Conservation (phyloP, 164 flowering plant species). For the Vitis rupestris region DNA sequence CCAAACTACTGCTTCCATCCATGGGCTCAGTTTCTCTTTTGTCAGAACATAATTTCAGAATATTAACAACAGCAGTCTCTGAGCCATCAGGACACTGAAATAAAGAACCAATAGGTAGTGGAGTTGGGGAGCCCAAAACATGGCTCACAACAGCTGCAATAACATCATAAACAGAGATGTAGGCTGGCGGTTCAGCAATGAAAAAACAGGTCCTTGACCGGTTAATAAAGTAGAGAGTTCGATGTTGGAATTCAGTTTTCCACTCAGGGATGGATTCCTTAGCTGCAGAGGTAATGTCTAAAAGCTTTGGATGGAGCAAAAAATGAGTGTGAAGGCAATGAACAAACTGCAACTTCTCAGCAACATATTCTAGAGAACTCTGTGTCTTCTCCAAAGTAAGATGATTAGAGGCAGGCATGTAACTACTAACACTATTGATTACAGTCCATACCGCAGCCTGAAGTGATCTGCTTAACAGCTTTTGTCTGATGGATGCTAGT, state of each 20-base stretch:
- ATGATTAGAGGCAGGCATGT: slow-evolving; percentile 25
- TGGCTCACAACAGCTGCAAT: slow-evolving; percentile 72
- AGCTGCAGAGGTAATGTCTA: slow-evolving; percentile 62
- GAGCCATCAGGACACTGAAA: slow-evolving; percentile 66
- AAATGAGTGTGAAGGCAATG: slow-evolving; percentile 62
- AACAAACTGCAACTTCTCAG: slow-evolving; percentile 77
- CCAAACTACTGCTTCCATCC: slow-evolving; percentile 30
- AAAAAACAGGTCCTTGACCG: slow-evolving; percentile 39
- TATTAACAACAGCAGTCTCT: slow-evolving; percentile 51
- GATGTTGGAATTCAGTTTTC: slow-evolving; percentile 47
- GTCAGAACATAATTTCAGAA: slow-evolving; percentile 57
- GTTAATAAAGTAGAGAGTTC: slow-evolving; percentile 68
- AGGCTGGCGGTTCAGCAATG: slow-evolving; percentile 84
- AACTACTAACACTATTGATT: slow-evolving; percentile 32
- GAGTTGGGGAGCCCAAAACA: slow-evolving; percentile 57
- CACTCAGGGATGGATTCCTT: slow-evolving; percentile 69
- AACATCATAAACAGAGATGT: slow-evolving; percentile 67
- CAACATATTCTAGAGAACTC: slow-evolving; percentile 43
- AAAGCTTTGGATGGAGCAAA: slow-evolving; percentile 62
- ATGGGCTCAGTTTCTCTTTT: slow-evolving; percentile 29
- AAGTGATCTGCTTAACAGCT: slow-evolving; percentile 59
- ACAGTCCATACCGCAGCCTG: slow-evolving; percentile 70
- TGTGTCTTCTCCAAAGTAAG: slow-evolving; percentile 38
- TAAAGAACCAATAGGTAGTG: slow-evolving; percentile 72
- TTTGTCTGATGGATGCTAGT: slow-evolving; percentile 45